Percentiles rank a stretch among this genome's conserved stretches.
phyloP scores from a whole-genome alignment of 768 basidiomycete genomes.

The Xanthoconium purpureum region DNA sequence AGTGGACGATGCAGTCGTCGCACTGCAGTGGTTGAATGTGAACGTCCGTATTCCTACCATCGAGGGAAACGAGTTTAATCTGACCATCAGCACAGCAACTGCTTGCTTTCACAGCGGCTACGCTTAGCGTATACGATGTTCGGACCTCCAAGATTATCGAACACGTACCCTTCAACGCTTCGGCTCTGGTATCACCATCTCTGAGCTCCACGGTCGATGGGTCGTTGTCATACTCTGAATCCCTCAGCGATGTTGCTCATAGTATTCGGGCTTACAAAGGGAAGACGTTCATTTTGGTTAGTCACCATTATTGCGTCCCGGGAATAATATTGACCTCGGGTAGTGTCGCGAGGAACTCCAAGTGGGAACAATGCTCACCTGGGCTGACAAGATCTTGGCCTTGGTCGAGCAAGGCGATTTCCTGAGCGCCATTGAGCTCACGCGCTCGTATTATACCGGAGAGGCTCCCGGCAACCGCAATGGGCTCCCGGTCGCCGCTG shows the following conservation, averaged over 20 bases:
- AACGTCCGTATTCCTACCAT: conserved; percentile 61
- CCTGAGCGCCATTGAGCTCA: conserved; percentile 82
- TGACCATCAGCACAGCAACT: conserved; percentile 54
- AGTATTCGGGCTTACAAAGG: conserved; percentile 84
- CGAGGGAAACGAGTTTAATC: background rate
- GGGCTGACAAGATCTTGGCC: conserved; percentile 89
- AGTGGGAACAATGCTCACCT: conserved; percentile 85
- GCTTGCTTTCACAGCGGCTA: conserved; percentile 51
- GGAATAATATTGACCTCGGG: conserved; percentile 5
- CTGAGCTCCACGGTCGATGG: conserved; percentile 46
- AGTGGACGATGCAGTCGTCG: conserved; percentile 60
- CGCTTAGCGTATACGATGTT: conserved; percentile 70
- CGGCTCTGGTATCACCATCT: conserved; percentile 54
- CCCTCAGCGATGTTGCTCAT: conserved; percentile 55
- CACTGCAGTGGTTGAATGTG: conserved; percentile 84
- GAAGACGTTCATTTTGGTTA: conserved; percentile 85
- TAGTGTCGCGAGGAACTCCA: conserved; percentile 65
- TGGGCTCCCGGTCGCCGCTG: conserved; percentile 68
- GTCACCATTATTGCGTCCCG: conserved; percentile 22
- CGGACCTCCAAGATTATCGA: conserved; percentile 58
- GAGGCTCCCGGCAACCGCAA: conserved; percentile 84
- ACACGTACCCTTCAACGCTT: conserved; percentile 52
- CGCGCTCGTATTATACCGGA: conserved; percentile 76
- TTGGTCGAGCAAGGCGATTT: conserved; percentile 87
- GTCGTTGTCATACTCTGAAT: conserved; percentile 46